Conservation (phyloP, 805 yeast genomes). For the Kodamaea leandrae region DNA sequence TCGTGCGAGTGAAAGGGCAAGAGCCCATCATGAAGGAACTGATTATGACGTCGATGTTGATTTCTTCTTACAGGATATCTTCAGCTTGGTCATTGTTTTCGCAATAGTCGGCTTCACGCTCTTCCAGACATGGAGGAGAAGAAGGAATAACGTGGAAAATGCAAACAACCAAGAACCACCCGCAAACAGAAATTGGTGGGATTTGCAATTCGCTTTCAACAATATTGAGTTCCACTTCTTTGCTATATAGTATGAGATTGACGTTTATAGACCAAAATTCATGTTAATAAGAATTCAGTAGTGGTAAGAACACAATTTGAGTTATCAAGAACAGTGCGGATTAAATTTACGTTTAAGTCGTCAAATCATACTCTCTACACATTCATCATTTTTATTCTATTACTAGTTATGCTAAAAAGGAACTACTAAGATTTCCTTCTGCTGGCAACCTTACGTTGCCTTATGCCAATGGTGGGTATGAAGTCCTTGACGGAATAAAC, state of each 20-base stretch:
- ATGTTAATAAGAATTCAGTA: no score
- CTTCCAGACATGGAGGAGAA: slow-evolving; percentile 23
- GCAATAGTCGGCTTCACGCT: slow-evolving; percentile 27
- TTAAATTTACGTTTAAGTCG: no score
- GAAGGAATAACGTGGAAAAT: no score
- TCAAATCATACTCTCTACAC: no score
- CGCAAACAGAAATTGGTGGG: slow-evolving; percentile 16
- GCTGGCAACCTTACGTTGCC: neutral
- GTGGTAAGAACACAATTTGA: no score
- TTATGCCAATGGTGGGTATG: neutral
- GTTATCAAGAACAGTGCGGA: no score
- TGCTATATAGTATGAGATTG: slow-evolving; percentile 23
- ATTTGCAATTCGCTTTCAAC: neutral
- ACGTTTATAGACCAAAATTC: no score
- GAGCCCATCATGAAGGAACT: slow-evolving; percentile 36
- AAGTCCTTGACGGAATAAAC: slow-evolving; percentile 36
- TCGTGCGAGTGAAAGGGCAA: slow-evolving; percentile 23
- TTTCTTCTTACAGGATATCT: slow-evolving; percentile 33
- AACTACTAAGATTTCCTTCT: neutral
- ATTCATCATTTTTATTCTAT: no score
- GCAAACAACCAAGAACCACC: slow-evolving; percentile 1
- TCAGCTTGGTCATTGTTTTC: slow-evolving; percentile 16
- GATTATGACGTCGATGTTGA: slow-evolving; percentile 16
- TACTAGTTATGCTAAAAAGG: no score
- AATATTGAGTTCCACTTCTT: slow-evolving; percentile 33